Percentiles rank a stretch among this genome's conserved stretches.
phyloP scores from a whole-genome alignment of 805 yeast genomes.

The Lipomyces chichibuensis region DNA sequence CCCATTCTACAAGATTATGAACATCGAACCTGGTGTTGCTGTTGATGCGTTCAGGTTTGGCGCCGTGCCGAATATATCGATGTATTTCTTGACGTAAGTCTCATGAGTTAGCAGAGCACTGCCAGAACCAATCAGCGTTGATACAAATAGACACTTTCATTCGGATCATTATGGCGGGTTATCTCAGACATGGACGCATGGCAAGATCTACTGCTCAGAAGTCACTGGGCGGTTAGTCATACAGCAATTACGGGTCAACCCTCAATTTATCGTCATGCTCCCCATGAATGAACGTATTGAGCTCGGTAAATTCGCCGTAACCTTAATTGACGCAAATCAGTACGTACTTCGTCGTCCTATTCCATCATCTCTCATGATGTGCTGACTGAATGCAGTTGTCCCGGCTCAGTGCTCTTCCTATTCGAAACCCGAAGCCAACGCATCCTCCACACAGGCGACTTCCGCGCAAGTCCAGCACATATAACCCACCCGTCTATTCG shows the following conservation, averaged over 20 bases:
- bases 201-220: slow-evolving; percentile 70
- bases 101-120: background rate
- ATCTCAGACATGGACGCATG: slow-evolving; percentile 72
- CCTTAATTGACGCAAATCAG: slow-evolving; percentile 83
- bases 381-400: slow-evolving; percentile 54
- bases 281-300: slow-evolving; percentile 50
- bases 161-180: slow-evolving; percentile 93
- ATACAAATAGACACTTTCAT: slow-evolving; percentile 66
- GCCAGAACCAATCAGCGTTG: background rate
- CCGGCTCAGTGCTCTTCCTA: slow-evolving; percentile 85
- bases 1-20: slow-evolving; percentile 44
- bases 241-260: slow-evolving; percentile 58
- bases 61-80: slow-evolving; percentile 40
- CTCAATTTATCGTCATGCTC: slow-evolving; percentile 48
- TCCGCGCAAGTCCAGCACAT: slow-evolving; percentile 66
- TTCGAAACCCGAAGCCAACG: slow-evolving; percentile 52
- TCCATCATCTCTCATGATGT: background rate
- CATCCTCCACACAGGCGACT: slow-evolving; percentile 89
- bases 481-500: slow-evolving; percentile 45
- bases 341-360: background rate
- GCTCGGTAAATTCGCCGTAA: slow-evolving; percentile 56
- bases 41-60: slow-evolving; percentile 49
- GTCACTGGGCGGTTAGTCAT: slow-evolving; percentile 65
- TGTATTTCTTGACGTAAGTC: slow-evolving; percentile 43
- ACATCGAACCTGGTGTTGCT: slow-evolving; percentile 41